Percentiles rank a stretch among this genome's conserved stretches.
Conservation (phyloP, 2,329 filamentous ascomycete genomes). For the Gaeumannomyces sp. region DNA sequence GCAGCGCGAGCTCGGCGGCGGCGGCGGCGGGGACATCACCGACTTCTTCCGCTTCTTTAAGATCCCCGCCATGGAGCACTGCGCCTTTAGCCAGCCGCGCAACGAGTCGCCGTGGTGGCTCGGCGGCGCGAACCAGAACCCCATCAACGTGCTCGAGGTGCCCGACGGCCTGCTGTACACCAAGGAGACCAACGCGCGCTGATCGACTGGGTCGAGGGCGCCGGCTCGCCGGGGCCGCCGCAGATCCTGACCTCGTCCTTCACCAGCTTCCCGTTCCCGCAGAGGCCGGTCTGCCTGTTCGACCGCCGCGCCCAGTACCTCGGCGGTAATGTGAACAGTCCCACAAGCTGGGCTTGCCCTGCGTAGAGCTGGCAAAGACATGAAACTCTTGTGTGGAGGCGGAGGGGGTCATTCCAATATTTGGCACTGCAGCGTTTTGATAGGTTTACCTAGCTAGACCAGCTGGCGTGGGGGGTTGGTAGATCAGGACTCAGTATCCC, state of each 20-base stretch:
- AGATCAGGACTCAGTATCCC: no score
- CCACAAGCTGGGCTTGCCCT: not conserved
- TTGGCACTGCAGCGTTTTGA: no score
- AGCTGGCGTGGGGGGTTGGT: no score
- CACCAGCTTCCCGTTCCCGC: not conserved
- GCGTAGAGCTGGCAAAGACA: no score
- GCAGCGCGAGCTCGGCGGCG: constrained; percentile 27
- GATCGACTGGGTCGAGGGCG: constrained; percentile 17
- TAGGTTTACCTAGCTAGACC: no score
- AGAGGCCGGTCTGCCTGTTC: not conserved
- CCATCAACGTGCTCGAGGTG: not conserved
- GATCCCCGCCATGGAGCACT: constrained; percentile 50
- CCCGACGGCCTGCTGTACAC: not conserved
- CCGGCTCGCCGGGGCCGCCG: not conserved
- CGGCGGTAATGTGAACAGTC: not conserved
- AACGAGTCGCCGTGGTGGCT: constrained; percentile 36
- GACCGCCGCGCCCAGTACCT: not conserved
- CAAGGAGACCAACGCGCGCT: constrained; percentile 26
- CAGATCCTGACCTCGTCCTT: not conserved
- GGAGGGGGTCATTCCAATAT: no score
- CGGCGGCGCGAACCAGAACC: constrained; percentile 24
- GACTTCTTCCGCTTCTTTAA: constrained; percentile 47
- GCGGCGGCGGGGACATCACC: constrained; percentile 30
- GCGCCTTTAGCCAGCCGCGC: constrained; percentile 23
- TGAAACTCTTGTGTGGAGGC: no score